Evolutionary conservation across 1,139 yeast species (phyloP), one percentile per base, ranked within the genome.

Genomic region (Suhomyces atakaporum): DNA sequence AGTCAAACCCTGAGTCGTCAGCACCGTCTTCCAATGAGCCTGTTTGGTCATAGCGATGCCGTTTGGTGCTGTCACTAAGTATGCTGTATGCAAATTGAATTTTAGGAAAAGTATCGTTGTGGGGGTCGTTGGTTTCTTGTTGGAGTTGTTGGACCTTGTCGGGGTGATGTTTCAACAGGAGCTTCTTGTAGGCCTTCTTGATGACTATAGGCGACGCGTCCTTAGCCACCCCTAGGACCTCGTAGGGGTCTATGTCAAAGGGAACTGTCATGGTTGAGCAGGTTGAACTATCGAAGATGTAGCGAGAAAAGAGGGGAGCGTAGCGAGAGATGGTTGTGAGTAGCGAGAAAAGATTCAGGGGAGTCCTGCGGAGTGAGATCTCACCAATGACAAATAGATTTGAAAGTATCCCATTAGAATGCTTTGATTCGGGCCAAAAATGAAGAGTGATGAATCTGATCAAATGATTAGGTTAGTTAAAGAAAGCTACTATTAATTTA

Each of bases 71-170:
- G 51, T 88, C 94, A 24, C 79, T 70, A 25, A 88, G 63, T 2
- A 88, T 72, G 33, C 83, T 69, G 56, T 85, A 87, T 22, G 95
- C 84, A 56, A 85, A 81, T 53, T 87, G 92, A 19, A 88, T 72
- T 48, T 74, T 64, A 42, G 88, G 85, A 56, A 88, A 88, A 40
- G 53, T 51, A n/a, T 59, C 64, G 40, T 63, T 65, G 42, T 75
- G 72, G 24, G 55, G 65, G 22, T 22, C 29, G 5, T 55, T 59
- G 3, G 62, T 56, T 14, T 55, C 60, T 13, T 47, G 44, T 42
- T 76, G 77, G 38, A 64, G 69, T 42, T 76, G 77, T 40, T 65
- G 69, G 29, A 75, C 54, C 54, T 87, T 88, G 59, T 88, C 96
- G 0, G 96, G 96, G 56, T 88, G 96, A 44, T 76, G 74, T 43